Evolutionary conservation across 2,329 filamentous ascomycete species (phyloP).

Genomic region (Aspergillus sp.): DNA sequence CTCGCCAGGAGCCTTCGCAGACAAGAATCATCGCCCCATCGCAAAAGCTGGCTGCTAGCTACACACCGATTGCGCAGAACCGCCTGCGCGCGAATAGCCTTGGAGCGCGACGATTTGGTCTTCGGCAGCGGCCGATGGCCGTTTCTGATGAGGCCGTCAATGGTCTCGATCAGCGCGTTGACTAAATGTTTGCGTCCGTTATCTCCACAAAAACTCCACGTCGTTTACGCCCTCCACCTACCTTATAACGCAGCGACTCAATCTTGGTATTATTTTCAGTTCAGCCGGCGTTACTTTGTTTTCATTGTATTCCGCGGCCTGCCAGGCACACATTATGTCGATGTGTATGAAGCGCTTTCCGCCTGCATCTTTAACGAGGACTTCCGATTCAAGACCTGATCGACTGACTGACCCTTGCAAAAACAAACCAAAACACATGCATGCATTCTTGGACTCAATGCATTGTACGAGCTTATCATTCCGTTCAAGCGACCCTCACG

Average conservation of each 20-base stretch:
- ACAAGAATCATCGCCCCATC: slow-evolving; percentile 39
- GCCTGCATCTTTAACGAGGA: slow-evolving; percentile 6
- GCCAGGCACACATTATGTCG: slow-evolving; percentile 1
- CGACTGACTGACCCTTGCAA: background rate
- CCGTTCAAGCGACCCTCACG: slow-evolving; percentile 5
- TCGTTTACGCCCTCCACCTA: slow-evolving; percentile 17
- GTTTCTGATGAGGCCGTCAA: slow-evolving; percentile 29
- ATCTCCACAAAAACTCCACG: slow-evolving; percentile 13
- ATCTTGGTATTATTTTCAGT: slow-evolving; percentile 21
- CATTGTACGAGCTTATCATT: slow-evolving; percentile 5
- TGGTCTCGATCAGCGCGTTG: slow-evolving; percentile 34
- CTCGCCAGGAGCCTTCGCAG: slow-evolving; percentile 29
- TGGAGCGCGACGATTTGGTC: slow-evolving; percentile 37
- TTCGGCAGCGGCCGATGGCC: slow-evolving; percentile 33
- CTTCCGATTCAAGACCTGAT: slow-evolving; percentile 7
- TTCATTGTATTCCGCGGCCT: slow-evolving; percentile 4
- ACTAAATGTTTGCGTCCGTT: slow-evolving; percentile 23
- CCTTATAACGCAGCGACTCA: slow-evolving; percentile 29
- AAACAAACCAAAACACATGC: background rate
- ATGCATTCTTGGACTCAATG: background rate
- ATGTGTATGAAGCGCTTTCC: background rate
- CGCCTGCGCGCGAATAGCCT: slow-evolving; percentile 42
- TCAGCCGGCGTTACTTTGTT: slow-evolving; percentile 24
- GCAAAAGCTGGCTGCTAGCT: slow-evolving; percentile 39
- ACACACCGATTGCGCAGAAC: slow-evolving; percentile 41